Base-by-base conservation (phyloP, 2,329 filamentous ascomycete genomes). In the Drechslerella dactyloides region DNA sequence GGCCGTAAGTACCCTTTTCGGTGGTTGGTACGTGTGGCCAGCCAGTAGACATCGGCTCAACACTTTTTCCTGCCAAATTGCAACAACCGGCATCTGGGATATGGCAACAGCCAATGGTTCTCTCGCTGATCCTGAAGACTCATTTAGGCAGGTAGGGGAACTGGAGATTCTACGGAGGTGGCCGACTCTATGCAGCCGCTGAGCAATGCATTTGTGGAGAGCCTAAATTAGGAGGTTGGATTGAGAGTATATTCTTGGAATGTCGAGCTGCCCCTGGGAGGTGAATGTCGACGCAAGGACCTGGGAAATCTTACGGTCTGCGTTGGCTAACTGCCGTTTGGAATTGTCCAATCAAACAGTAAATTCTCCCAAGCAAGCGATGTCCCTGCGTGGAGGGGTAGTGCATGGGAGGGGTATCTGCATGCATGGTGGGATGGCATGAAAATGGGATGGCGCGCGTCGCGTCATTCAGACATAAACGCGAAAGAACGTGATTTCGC, bases 401-500 rank as follows among this genome's bases (percentile, higher is more conserved):
- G 15, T 6, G 4, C 17, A 37, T 37, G 8, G 15, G 17, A 48
- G 17, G 17, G 17, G n/a, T 23, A 48, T 19, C 19, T 4, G n/a
- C 37, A 15, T 42, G 37, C 24, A 64, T n/a, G 33, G 64, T 51
- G 64, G 50, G 63, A 54, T 40, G 52, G 52, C 40, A 42, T 10
- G 24, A n/a, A 72, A 72, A 65, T 59, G 44, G 37, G 60, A 65
- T 65, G 68, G 68, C 66, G 66, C 59, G 66, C 68, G 68, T 30
- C 60, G 68, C 56, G 68, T 72, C 60, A 61, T 54, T 42, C 51
- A 40, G 21, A 24, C 5, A 21, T 42, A 23, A 35, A 55, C 68
- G 57, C 68, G 68, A 51, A 60, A 54, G 60, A 72, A 72, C 68
- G 68, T 72, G 68, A 72, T 57, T 27, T 59, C 53, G 59, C 55